A percentile compares a stretch with the other conserved stretches of the same genome.
phyloP scores from a whole-genome alignment of 192 early-diverging fungal genomes.

The Backusella luteola region DNA sequence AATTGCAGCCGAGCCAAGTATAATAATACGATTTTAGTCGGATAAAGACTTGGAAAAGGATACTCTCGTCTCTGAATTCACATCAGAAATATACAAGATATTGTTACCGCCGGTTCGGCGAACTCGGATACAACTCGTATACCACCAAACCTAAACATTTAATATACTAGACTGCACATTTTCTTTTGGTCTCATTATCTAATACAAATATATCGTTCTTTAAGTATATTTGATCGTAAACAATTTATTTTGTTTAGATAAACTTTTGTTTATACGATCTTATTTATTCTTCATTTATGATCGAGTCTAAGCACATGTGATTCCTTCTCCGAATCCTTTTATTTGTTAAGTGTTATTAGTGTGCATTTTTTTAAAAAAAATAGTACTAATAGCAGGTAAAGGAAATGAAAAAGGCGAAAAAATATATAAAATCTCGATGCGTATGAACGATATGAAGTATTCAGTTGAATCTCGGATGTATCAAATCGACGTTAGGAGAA shows the following conservation, averaged over 20 bases:
- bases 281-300: background rate
- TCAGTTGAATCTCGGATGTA: background rate
- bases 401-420: background rate
- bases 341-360: background rate
- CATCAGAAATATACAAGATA: slow-evolving; percentile 22
- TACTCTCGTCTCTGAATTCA: background rate
- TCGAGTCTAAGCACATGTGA: background rate
- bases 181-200: background rate
- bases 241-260: background rate
- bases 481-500: background rate
- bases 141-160: slow-evolving; percentile 11
- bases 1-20: slow-evolving; percentile 79
- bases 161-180: slow-evolving; percentile 13
- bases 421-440: background rate
- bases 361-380: too few species aligned
- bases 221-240: slow-evolving; percentile 16
- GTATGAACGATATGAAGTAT: too few species aligned
- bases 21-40: slow-evolving; percentile 64
- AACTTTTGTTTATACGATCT: background rate
- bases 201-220: slow-evolving; percentile 17
- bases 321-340: background rate
- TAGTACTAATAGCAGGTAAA: background rate
- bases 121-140: slow-evolving; percentile 12
- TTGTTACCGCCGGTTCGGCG: background rate
- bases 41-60: background rate